A percentile compares a stretch with the other conserved stretches of the same genome.
Conservation (phyloP, 768 basidiomycete species). For the Calocybe cyanea region DNA sequence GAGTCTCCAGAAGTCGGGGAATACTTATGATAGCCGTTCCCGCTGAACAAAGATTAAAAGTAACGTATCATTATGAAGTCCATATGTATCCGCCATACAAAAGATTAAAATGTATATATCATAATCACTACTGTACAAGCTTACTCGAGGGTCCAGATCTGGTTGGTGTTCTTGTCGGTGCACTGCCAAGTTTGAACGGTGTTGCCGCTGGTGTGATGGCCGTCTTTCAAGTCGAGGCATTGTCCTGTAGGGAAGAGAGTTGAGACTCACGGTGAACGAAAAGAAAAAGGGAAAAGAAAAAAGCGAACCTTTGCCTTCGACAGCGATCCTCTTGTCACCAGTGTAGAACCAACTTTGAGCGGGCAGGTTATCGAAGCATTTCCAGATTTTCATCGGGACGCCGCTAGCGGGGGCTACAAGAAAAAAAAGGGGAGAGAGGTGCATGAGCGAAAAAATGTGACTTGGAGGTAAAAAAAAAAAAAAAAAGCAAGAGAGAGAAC, state of each 20-base stretch:
- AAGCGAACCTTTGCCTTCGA: constrained; percentile 13
- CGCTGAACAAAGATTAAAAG: too few relatives aligned
- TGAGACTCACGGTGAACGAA: background rate
- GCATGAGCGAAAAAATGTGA: too few relatives aligned
- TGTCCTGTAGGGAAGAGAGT: constrained; percentile 5
- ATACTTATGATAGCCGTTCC: too few relatives aligned
- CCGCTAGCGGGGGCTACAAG: constrained; percentile 24
- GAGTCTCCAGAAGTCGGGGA: too few relatives aligned
- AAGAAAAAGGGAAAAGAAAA: background rate
- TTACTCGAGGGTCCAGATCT: background rate
- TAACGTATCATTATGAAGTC: too few relatives aligned
- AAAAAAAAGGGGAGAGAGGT: too few relatives aligned
- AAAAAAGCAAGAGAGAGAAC: background rate
- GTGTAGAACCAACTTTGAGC: constrained; percentile 31
- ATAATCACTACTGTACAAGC: too few relatives aligned
- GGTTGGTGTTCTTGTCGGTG: background rate
- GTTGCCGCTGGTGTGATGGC: constrained; percentile 11
- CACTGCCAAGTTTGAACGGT: background rate
- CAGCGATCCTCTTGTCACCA: constrained; percentile 20
- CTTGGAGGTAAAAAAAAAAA: background rate
- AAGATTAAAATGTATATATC: too few relatives aligned
- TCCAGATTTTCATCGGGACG: constrained; percentile 32
- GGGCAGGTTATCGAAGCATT: constrained; percentile 27
- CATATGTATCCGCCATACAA: too few relatives aligned
- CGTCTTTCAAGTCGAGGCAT: constrained; percentile 18